Conservation (phyloP, 495 filamentous ascomycete species). For the Lepraria neglecta region DNA sequence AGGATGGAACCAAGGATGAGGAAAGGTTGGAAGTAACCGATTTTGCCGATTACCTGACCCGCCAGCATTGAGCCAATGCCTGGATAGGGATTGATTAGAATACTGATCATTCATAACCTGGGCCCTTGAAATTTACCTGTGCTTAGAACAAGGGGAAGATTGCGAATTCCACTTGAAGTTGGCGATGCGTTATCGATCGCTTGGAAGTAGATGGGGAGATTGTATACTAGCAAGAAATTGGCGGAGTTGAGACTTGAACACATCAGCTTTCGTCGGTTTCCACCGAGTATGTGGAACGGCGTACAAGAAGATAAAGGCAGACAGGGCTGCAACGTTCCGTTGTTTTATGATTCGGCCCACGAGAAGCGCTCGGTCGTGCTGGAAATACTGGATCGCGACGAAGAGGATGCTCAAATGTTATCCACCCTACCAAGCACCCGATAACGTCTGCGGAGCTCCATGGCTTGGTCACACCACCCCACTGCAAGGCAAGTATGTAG, state of each 20-base stretch:
- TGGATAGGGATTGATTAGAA: constrained; percentile 24
- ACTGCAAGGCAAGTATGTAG: constrained; percentile 30
- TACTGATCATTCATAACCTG: background rate
- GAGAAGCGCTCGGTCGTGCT: constrained; percentile 18
- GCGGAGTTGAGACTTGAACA: constrained; percentile 14
- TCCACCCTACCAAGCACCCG: constrained; percentile 22
- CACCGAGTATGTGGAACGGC: background rate
- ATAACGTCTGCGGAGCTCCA: constrained; percentile 25
- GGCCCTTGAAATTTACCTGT: background rate
- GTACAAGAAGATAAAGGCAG: constrained; percentile 10
- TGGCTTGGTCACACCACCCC: constrained; percentile 24
- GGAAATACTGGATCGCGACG: constrained; percentile 14
- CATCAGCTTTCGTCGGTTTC: background rate
- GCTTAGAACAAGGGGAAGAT: constrained; percentile 46
- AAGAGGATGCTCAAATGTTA: constrained; percentile 19
- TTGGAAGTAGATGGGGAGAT: constrained; percentile 58
- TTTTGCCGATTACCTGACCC: constrained; percentile 21
- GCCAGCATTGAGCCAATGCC: constrained; percentile 22
- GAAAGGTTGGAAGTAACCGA: constrained; percentile 21
- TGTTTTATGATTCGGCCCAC: constrained; percentile 15
- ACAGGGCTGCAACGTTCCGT: constrained; percentile 9
- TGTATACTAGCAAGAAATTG: constrained; percentile 46
- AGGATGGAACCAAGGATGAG: constrained; percentile 23
- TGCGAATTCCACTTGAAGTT: constrained; percentile 45
- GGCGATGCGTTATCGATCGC: constrained; percentile 39